A percentile compares a stretch with the other conserved stretches of the same genome.
Conservation (phyloP, 2,329 filamentous ascomycete genomes). For the Pezicula neosporulosa region DNA sequence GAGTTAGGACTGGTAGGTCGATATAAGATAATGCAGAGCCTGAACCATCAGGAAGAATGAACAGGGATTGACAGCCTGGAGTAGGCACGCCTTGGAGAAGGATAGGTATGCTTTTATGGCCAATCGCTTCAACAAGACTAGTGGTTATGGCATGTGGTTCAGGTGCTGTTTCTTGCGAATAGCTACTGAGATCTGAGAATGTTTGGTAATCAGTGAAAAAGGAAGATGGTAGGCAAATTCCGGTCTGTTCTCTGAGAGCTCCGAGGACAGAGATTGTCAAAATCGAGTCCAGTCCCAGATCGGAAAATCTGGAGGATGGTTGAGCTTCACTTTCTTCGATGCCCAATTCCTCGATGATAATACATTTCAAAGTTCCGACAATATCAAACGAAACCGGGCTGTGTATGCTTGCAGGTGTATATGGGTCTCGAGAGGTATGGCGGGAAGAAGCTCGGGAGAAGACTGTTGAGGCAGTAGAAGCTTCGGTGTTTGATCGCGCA, state of each 20-base stretch:
- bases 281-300: conserved; percentile 11
- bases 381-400: neutral
- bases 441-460: no score
- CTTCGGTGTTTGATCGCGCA: no score
- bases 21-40: conserved; percentile 20
- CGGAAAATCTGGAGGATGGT: conserved; percentile 3
- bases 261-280: conserved; percentile 8
- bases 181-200: neutral
- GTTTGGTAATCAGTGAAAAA: conserved; percentile 3
- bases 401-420: neutral
- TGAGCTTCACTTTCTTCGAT: conserved; percentile 5
- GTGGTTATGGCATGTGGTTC: neutral
- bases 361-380: neutral
- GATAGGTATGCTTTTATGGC: conserved; percentile 5
- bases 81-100: conserved; percentile 12
- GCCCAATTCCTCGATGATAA: conserved; percentile 7
- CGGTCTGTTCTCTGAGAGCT: conserved; percentile 4
- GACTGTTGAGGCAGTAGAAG: no score
- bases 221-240: conserved; percentile 1
- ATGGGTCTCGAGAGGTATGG: no score
- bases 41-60: conserved; percentile 20
- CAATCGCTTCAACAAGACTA: neutral
- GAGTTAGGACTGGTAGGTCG: conserved; percentile 15
- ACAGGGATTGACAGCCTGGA: conserved; percentile 9
- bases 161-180: neutral